phyloP scores from a whole-genome alignment of 805 yeast genomes.

The Metschnikowia cerradonensis region DNA sequence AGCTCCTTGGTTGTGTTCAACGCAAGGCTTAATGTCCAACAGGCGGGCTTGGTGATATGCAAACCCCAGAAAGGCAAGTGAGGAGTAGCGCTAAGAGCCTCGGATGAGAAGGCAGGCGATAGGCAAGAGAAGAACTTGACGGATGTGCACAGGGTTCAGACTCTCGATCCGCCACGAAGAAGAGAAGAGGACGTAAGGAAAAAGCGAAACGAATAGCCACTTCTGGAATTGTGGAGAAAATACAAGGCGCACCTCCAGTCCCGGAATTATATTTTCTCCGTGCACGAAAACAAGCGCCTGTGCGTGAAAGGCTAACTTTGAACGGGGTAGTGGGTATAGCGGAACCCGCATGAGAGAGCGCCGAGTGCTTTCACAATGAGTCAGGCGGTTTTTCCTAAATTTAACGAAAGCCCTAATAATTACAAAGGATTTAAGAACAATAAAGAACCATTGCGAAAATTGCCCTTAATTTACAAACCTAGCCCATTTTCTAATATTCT shows the following conservation, averaged over 20 bases:
- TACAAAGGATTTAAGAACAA: not conserved
- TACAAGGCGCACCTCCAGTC: constrained; percentile 7
- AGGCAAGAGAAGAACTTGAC: not conserved
- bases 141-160: not conserved
- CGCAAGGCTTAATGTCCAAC: not conserved
- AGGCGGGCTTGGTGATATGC: not conserved
- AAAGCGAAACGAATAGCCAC: not conserved
- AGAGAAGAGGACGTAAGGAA: not conserved
- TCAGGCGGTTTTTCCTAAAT: not conserved
- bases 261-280: constrained; percentile 19
- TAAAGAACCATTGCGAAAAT: not conserved
- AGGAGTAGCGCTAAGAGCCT: not conserved
- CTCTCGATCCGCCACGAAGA: not conserved
- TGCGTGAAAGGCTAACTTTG: constrained; percentile 1
- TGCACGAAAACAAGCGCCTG: constrained; percentile 7
- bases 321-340: constrained; percentile 1
- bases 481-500: not conserved
- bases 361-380: not conserved
- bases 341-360: not conserved
- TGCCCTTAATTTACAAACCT: not conserved
- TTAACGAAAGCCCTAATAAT: not conserved
- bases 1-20: not conserved
- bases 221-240: constrained; percentile 9
- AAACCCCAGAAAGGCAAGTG: not conserved
- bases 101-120: not conserved